Evolutionary conservation across 306 rosid genomes (phyloP), one percentile per base, ranked within the genome.

Genomic region (Morella rubra): DNA sequence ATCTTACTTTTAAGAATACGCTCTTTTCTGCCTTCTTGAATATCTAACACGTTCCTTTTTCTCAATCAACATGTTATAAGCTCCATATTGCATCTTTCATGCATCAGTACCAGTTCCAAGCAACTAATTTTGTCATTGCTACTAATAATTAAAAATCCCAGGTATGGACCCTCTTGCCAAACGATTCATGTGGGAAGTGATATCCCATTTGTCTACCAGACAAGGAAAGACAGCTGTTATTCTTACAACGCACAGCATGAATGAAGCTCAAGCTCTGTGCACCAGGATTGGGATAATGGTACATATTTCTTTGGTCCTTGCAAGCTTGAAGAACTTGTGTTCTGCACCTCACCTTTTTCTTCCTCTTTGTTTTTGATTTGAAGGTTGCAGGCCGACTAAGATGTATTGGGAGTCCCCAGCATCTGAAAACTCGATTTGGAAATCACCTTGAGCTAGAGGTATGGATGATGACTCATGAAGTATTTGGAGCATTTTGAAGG

Each of bases 111-210:
- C 32, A 27, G 32, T 27, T 27, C 32, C 32, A 27, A 27, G 32
- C 32, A 27, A 27, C 32, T 27, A 27, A 27, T 3, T 37, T 65
- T 2, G 4, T 65, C 42, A 5, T 41, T 14, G 4, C 7, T 42
- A n/a, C 20, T 50, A 59, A 80, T 80, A 56, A 53, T 61, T 77
- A 20, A 47, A 79, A 27, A 22, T 87, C 73, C 49, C 73, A 93
- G 97, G 98, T 73, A 93, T 93, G 98, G 98, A 93, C 80, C 98
- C 98, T 71, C 84, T 91, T 77, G 98, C 98, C 82, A 93, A 93
- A 84, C 86, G 98, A 19, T 91, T 93, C 84, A 93, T 93, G 98
- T 93, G 98, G 97, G 98, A 93, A 76, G 98, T 93, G 75, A 93
- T 93, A 87, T 90, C 98, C 69, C 90, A 88, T 77, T 83, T 93